Conservation (phyloP, 495 filamentous ascomycete species). For the Astrocystis sublimbata region DNA sequence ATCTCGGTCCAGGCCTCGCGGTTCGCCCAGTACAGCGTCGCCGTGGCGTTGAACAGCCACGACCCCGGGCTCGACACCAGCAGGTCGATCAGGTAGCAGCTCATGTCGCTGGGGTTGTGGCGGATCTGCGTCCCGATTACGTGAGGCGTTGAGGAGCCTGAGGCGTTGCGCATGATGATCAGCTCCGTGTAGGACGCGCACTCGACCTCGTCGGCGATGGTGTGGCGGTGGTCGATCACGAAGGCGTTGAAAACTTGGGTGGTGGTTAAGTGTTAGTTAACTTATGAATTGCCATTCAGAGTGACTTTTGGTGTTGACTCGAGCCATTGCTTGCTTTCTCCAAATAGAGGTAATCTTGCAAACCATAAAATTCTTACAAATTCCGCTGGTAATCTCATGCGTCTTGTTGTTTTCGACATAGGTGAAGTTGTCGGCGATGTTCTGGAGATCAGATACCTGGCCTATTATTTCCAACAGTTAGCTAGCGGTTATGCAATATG, state of each 20-base stretch:
- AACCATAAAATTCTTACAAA: slow-evolving; percentile 12
- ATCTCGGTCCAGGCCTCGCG: slow-evolving; percentile 43
- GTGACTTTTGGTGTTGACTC: not conserved
- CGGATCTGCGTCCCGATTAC: slow-evolving; percentile 48
- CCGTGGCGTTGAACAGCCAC: slow-evolving; percentile 45
- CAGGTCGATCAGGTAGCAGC: slow-evolving; percentile 38
- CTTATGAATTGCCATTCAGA: not conserved
- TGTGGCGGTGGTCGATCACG: slow-evolving; percentile 34
- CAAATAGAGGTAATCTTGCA: not conserved
- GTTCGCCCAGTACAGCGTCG: slow-evolving; percentile 38
- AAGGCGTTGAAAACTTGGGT: slow-evolving; percentile 19
- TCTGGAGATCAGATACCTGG: slow-evolving; percentile 22
- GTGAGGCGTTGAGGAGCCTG: slow-evolving; percentile 33
- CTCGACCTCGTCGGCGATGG: slow-evolving; percentile 30
- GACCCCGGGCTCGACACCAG: slow-evolving; percentile 41
- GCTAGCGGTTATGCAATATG: not conserved
- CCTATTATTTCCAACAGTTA: not conserved
- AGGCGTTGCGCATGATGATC: slow-evolving; percentile 32
- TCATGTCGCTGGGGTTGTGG: slow-evolving; percentile 29
- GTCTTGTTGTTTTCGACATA: slow-evolving; percentile 35
- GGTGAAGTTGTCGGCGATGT: slow-evolving; percentile 33
- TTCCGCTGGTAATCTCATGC: slow-evolving; percentile 26
- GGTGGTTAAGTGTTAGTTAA: not conserved
- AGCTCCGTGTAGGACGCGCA: slow-evolving; percentile 45
- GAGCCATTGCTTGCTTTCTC: not conserved